phyloP scores from a whole-genome alignment of 805 yeast genomes.

The Yamadazyma insecticola region DNA sequence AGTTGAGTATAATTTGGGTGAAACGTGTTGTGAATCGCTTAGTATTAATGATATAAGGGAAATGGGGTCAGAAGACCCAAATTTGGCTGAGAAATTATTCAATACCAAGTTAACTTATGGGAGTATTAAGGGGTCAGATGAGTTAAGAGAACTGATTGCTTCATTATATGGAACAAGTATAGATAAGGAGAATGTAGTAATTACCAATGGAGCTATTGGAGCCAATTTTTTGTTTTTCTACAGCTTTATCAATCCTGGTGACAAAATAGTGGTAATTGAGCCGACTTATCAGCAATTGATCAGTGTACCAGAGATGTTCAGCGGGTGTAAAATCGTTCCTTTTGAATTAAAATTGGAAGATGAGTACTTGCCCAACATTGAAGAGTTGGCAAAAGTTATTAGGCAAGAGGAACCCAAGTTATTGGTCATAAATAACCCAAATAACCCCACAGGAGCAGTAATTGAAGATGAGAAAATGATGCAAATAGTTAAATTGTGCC shows the following conservation, averaged over 20 bases:
- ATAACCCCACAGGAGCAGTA: slow-evolving; percentile 44
- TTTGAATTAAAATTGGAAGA: slow-evolving; percentile 29
- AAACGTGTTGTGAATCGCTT: slow-evolving; percentile 48
- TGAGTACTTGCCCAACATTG: slow-evolving; percentile 32
- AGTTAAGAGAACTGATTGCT: slow-evolving; percentile 32
- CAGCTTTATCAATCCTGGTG: slow-evolving; percentile 39
- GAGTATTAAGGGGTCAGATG: slow-evolving; percentile 42
- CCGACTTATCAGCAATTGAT: slow-evolving; percentile 49
- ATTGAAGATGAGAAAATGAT: slow-evolving; percentile 29
- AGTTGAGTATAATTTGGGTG: slow-evolving; percentile 42
- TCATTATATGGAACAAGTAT: slow-evolving; percentile 30
- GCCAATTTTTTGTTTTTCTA: slow-evolving; percentile 47
- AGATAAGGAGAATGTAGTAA: slow-evolving; percentile 45
- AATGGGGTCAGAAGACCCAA: slow-evolving; percentile 2
- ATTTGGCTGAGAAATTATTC: slow-evolving; percentile 10
- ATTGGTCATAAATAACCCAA: slow-evolving; percentile 45
- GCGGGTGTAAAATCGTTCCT: slow-evolving; percentile 28
- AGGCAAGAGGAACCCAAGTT: slow-evolving; percentile 33
- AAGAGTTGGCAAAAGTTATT: slow-evolving; percentile 22
- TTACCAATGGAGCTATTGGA: slow-evolving; percentile 55
- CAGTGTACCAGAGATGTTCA: slow-evolving; percentile 45
- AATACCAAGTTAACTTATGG: slow-evolving; percentile 39
- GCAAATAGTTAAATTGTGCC: slow-evolving; percentile 35
- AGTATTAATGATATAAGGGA: slow-evolving; percentile 33
- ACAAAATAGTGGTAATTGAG: slow-evolving; percentile 43